Evolutionary conservation across 1,284 basidiomycete genomes (phyloP).

Genomic region (Leccinum colubrinum): DNA sequence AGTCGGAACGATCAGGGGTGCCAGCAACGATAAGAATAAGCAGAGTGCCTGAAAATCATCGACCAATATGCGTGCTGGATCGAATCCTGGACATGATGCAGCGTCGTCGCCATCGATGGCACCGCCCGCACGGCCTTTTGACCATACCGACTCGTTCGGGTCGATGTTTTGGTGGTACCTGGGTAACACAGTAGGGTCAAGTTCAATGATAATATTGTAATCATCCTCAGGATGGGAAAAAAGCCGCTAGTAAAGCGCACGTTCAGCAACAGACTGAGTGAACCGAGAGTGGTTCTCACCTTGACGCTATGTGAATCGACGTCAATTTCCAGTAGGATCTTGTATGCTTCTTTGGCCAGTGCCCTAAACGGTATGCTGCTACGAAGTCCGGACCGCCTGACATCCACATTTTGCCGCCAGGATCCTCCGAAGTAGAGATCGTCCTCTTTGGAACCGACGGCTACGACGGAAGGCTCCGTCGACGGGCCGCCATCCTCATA

Average conservation of each 20-base stretch:
- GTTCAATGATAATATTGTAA: conserved; percentile 84
- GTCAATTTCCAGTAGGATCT: conserved; percentile 22
- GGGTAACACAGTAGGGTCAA: conserved; percentile 65
- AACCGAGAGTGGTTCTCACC: conserved; percentile 37
- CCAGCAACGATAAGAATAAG: background rate
- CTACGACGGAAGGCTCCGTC: conserved; percentile 16
- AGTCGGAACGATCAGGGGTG: conserved; percentile 8
- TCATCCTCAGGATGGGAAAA: conserved; percentile 83
- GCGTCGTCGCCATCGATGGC: conserved; percentile 40
- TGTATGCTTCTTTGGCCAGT: conserved; percentile 73
- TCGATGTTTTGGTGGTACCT: conserved; percentile 73
- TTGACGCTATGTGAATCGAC: conserved; percentile 43
- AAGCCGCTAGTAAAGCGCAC: conserved; percentile 50
- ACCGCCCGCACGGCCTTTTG: conserved; percentile 44
- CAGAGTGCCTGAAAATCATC: conserved; percentile 54
- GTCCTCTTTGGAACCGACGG: conserved; percentile 44
- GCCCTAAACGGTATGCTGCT: conserved; percentile 68
- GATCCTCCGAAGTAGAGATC: conserved; percentile 80
- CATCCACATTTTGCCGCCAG: conserved; percentile 77
- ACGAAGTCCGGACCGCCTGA: conserved; percentile 58
- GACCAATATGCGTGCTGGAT: conserved; percentile 71
- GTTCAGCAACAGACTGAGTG: conserved; percentile 2
- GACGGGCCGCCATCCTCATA: conserved; percentile 41
- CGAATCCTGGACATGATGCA: conserved; percentile 66
- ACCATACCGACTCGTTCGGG: conserved; percentile 46